Conservation (phyloP, 2,329 filamentous ascomycete species). For the Aspergillus eucalypticola region DNA sequence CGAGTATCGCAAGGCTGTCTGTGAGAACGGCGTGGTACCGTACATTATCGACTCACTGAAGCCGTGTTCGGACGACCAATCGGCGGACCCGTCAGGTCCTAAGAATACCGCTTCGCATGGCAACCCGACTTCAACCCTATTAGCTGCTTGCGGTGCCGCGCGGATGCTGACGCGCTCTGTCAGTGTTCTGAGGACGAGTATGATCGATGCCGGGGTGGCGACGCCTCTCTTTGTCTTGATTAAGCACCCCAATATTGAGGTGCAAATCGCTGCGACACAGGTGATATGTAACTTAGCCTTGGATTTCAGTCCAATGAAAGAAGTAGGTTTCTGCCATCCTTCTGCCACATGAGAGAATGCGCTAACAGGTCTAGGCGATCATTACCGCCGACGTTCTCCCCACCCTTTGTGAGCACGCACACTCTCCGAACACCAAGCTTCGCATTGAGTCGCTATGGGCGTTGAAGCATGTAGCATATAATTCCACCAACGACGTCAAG, state of each 20-base stretch:
- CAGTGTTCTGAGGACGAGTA: conserved; percentile 75
- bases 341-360: not conserved
- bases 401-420: conserved; percentile 79
- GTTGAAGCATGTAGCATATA: conserved; percentile 82
- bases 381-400: conserved; percentile 72
- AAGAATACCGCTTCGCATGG: conserved; percentile 59
- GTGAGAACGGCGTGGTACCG: conserved; percentile 76
- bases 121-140: conserved; percentile 75
- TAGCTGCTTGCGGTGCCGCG: conserved; percentile 81
- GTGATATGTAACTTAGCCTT: conserved; percentile 82
- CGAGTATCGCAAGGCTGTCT: conserved; percentile 76
- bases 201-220: conserved; percentile 83
- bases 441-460: conserved; percentile 89
- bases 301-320: conserved; percentile 88
- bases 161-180: conserved; percentile 83
- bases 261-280: conserved; percentile 83
- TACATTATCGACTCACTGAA: conserved; percentile 83
- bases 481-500: conserved; percentile 70
- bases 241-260: conserved; percentile 70
- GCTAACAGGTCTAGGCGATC: conserved; percentile 59
- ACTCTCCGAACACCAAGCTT: conserved; percentile 74
- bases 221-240: conserved; percentile 75
- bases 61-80: conserved; percentile 46
- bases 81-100: conserved; percentile 28
- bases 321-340: conserved; percentile 58